Percentiles rank a stretch among this genome's conserved stretches.
These are phyloP conservation scores for Sordaria brevicollis DNA, from an alignment of 495 filamentous ascomycete genomes.

Conservation along the genomic window DNA sequence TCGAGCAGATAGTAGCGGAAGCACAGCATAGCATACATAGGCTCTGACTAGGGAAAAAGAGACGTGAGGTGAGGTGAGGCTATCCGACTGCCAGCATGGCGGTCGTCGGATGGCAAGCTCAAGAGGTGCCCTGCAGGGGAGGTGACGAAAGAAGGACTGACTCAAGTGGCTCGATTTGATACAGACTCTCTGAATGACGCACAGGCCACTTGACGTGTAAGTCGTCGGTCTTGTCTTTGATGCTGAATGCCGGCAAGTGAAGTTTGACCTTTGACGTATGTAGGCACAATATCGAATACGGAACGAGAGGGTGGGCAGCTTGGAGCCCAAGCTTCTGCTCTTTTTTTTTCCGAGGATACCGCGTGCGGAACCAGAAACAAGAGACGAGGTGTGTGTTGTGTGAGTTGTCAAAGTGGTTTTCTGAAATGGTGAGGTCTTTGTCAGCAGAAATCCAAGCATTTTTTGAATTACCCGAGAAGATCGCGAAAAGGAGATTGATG, in stretches of 20 bases:
- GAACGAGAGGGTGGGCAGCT: neutral
- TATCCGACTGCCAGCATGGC: slow-evolving; percentile 34
- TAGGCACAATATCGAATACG: neutral
- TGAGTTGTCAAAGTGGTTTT: neutral
- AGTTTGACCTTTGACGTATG: neutral
- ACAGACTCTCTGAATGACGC: neutral
- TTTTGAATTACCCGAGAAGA: neutral
- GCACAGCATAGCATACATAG: neutral
- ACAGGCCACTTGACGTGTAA: neutral
- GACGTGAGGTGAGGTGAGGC: neutral
- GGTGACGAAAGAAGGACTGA: neutral
- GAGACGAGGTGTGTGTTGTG: neutral
- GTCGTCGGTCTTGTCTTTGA: neutral
- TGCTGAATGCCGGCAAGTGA: neutral
- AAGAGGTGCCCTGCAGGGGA: slow-evolving; percentile 32
- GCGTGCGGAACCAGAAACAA: neutral
- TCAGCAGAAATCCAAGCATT: neutral
- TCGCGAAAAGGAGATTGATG: neutral
- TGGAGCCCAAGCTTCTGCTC: neutral
- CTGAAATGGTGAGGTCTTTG: neutral
- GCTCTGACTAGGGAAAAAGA: neutral
- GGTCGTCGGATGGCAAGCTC: slow-evolving; percentile 55
- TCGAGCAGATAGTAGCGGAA: neutral
- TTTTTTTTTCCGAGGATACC: neutral
- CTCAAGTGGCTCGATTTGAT: neutral